phyloP scores from a whole-genome alignment of 352 stramenopile species.

The Phytophthora fragariae region DNA sequence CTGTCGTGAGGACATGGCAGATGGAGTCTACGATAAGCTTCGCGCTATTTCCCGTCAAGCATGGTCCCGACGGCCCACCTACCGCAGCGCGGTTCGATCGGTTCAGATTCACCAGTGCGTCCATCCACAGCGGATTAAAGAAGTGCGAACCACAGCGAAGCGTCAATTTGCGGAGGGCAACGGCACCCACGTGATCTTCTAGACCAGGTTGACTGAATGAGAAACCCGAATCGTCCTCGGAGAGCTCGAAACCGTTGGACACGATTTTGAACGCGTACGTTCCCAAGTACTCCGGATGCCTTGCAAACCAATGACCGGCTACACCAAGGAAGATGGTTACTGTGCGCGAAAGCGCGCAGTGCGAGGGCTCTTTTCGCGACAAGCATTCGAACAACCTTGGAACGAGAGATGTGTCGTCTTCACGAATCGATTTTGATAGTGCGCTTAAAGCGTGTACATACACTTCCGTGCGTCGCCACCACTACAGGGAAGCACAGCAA shows the following conservation, averaged over 20 bases:
- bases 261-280: conserved; percentile 75
- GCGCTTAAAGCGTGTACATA: conserved; percentile 85
- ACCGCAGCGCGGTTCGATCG: conserved; percentile 45
- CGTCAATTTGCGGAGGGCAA: conserved; percentile 76
- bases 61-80: conserved; percentile 24
- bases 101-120: conserved; percentile 73
- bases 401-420: conserved; percentile 79
- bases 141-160: conserved; percentile 68
- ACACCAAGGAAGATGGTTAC: conserved; percentile 79
- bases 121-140: conserved; percentile 76
- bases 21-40: conserved; percentile 76
- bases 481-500: conserved; percentile 40
- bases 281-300: conserved; percentile 62
- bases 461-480: conserved; percentile 83
- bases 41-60: conserved; percentile 54
- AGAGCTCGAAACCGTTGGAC: conserved; percentile 70
- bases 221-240: conserved; percentile 44
- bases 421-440: conserved; percentile 81
- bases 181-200: conserved; percentile 76
- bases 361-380: conserved; percentile 68
- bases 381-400: conserved; percentile 79
- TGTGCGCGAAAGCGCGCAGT: conserved; percentile 67
- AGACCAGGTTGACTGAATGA: conserved; percentile 54
- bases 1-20: conserved; percentile 64
- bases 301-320: conserved; percentile 77